Percentiles rank a stretch among this genome's conserved stretches.
Conservation (phyloP, 1,284 basidiomycete species). For the Meripilus lineatus region DNA sequence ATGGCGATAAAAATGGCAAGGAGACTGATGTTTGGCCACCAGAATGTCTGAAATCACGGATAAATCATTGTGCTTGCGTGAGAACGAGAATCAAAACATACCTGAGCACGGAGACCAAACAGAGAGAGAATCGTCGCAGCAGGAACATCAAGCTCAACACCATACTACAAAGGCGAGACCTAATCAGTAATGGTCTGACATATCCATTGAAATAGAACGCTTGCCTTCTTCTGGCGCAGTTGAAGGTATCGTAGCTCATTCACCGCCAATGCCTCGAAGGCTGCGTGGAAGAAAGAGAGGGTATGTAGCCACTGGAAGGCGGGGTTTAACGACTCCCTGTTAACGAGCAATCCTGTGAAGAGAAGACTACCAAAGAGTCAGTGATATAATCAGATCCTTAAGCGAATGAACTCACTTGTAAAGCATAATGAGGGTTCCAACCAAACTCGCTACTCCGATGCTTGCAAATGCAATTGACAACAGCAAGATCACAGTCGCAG, state of each 20-base stretch:
- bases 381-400: background rate
- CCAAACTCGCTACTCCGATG: conserved; percentile 83
- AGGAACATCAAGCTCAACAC: conserved; percentile 90
- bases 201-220: conserved; percentile 20
- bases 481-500: conserved; percentile 87
- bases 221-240: conserved; percentile 82
- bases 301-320: conserved; percentile 84
- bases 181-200: conserved; percentile 1
- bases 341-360: conserved; percentile 94
- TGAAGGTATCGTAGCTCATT: conserved; percentile 95
- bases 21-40: conserved; percentile 89
- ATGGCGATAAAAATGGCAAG: conserved; percentile 79
- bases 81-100: conserved; percentile 26
- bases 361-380: conserved; percentile 61
- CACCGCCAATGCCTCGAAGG: conserved; percentile 92
- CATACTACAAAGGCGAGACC: conserved; percentile 52
- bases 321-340: conserved; percentile 78
- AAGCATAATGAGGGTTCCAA: conserved; percentile 94
- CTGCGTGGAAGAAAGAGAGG: conserved; percentile 97
- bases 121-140: conserved; percentile 90
- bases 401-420: conserved; percentile 79
- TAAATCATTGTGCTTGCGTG: conserved; percentile 1
- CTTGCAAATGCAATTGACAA: conserved; percentile 86
- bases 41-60: conserved; percentile 70
- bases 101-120: conserved; percentile 85